Conservation (phyloP, 352 stramenopile genomes). For the Thraustotheca clavata region DNA sequence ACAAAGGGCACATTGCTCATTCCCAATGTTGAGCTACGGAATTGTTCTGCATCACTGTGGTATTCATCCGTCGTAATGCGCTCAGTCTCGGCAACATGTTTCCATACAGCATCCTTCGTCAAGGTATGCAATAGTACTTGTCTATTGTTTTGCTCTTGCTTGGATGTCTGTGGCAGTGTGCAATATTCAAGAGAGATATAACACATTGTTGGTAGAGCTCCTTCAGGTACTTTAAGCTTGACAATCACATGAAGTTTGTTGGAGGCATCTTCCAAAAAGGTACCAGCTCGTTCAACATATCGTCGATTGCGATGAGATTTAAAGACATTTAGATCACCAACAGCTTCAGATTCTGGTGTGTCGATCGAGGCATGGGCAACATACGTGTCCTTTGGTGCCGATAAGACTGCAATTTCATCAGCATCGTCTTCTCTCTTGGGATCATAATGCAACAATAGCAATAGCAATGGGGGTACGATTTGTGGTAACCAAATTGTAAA, state of each 20-base stretch:
- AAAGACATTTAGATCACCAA: conserved; percentile 16
- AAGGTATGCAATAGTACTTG: conserved; percentile 38
- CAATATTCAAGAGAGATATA: conserved; percentile 82
- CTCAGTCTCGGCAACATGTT: conserved; percentile 75
- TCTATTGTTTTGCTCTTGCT: conserved; percentile 26
- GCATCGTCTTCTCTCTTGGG: conserved; percentile 16
- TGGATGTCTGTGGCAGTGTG: conserved; percentile 59
- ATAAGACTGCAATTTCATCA: neutral
- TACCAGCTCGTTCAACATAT: conserved; percentile 12
- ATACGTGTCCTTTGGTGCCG: neutral
- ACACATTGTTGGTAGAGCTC: conserved; percentile 56
- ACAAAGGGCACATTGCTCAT: conserved; percentile 59
- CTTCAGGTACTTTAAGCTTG: conserved; percentile 64
- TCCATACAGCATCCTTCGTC: conserved; percentile 51
- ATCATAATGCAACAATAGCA: conserved; percentile 69
- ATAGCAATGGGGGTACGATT: conserved; percentile 53
- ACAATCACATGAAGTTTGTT: conserved; percentile 79
- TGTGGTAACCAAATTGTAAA: conserved; percentile 83
- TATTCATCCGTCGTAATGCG: conserved; percentile 32
- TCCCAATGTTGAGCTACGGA: conserved; percentile 18
- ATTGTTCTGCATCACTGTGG: neutral
- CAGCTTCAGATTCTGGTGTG: conserved; percentile 9
- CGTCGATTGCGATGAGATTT: conserved; percentile 13
- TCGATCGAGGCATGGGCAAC: neutral
- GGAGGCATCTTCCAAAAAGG: conserved; percentile 48